These are phyloP conservation scores for Cladosporium oxysporum DNA, from an alignment of 2,329 filamentous ascomycete genomes.

Conservation along the genomic window DNA sequence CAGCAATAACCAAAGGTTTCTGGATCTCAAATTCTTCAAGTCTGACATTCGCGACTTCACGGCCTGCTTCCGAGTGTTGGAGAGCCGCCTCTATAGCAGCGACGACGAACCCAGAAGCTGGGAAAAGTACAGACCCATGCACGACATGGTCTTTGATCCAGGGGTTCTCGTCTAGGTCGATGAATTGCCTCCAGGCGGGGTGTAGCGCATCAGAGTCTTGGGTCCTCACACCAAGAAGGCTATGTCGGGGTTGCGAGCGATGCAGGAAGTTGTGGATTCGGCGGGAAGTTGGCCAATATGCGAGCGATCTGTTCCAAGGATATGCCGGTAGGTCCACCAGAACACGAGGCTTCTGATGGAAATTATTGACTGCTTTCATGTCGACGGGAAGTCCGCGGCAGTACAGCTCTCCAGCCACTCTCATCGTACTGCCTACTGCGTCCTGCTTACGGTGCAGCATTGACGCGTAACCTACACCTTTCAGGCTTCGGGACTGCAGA, in stretches of 20 bases:
- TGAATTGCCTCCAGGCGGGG: background rate
- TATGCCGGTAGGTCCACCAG: background rate
- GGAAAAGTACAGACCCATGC: no score
- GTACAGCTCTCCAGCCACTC: background rate
- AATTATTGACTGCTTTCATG: background rate
- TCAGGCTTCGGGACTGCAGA: background rate
- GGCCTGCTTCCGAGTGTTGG: no score
- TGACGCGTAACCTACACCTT: background rate
- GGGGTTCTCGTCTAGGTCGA: background rate
- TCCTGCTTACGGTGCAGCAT: background rate
- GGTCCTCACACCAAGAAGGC: conserved; percentile 47
- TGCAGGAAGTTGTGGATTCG: background rate
- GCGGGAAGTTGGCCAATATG: conserved; percentile 20
- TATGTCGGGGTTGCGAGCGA: conserved; percentile 27
- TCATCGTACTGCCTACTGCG: background rate
- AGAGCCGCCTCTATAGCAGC: no score
- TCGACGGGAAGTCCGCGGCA: background rate
- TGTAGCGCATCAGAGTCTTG: background rate
- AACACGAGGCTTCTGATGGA: background rate
- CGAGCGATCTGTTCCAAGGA: conserved; percentile 19
- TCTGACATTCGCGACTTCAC: no score
- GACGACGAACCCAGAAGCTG: no score
- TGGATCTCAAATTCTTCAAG: no score
- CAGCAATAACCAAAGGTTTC: no score
- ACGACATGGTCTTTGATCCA: conserved; percentile 1